These are phyloP conservation scores for Phytophthora macrochlamydospora DNA, from an alignment of 352 stramenopile genomes.

Conservation along the genomic window DNA sequence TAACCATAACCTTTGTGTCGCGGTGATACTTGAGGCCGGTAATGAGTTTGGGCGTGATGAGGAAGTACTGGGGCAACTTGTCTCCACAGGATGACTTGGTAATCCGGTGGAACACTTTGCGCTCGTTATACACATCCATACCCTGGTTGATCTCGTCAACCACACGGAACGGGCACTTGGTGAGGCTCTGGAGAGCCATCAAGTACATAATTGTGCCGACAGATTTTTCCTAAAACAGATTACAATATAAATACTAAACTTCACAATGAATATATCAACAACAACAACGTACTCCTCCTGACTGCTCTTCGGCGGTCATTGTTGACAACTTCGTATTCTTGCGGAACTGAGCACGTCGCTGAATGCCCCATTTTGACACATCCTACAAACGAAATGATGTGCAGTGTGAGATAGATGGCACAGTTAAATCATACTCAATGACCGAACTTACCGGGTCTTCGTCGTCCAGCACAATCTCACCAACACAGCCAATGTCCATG, in stretches of 20 bases:
- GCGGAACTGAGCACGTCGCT: slow-evolving; percentile 85
- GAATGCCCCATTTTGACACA: slow-evolving; percentile 88
- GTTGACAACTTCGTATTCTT: slow-evolving; percentile 84
- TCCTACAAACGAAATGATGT: slow-evolving; percentile 44
- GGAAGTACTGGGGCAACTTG: slow-evolving; percentile 88
- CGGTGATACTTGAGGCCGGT: slow-evolving; percentile 83
- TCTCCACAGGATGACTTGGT: slow-evolving; percentile 87
- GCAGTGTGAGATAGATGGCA: slow-evolving; percentile 2
- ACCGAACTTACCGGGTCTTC: slow-evolving; percentile 52
- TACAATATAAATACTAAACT: background rate
- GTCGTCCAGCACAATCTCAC: slow-evolving; percentile 82
- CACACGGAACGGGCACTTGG: slow-evolving; percentile 87
- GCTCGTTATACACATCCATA: slow-evolving; percentile 91
- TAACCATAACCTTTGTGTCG: slow-evolving; percentile 89
- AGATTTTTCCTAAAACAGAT: slow-evolving; percentile 78
- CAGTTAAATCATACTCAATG: background rate
- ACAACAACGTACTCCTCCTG: slow-evolving; percentile 68
- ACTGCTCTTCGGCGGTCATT: slow-evolving; percentile 89
- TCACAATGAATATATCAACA: background rate
- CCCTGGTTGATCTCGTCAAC: slow-evolving; percentile 92
- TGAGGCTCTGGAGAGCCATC: slow-evolving; percentile 89
- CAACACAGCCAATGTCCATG: slow-evolving; percentile 84
- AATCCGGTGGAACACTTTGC: slow-evolving; percentile 90
- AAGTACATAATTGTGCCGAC: slow-evolving; percentile 93
- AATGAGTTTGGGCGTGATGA: slow-evolving; percentile 91